Evolutionary conservation across 768 basidiomycete genomes (phyloP), one percentile per base, ranked within the genome.

Genomic region (Dacryopinax spathularia): DNA sequence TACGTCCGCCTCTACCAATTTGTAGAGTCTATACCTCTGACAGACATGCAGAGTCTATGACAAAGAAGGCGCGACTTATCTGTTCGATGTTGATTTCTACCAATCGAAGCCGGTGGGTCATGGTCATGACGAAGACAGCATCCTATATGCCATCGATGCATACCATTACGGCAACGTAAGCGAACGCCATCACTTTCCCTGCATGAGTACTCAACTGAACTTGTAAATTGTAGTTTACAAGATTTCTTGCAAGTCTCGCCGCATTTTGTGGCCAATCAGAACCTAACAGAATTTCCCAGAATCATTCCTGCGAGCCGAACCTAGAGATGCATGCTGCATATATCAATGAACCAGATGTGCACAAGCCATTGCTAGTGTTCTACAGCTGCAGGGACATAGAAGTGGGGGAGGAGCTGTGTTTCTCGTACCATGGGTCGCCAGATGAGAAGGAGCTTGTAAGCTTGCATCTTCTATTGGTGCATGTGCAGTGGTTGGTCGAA

Each of bases 281-380:
- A 48, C 25, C 33, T 25, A 13, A 29, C 59, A 35, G 68, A 44
- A 63, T 29, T 27, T 31, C 1, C 65, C 48, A 93, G 91, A 96
- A 95, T 67, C 91, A 96, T 68, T 91, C 88, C 18, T 95, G 93
- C 69, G 86, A 91, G 63, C 92, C 92, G 0, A 96, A 95, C 70
- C 85, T 86, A 66, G 71, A 71, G 4, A 79, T 92, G 22, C 79
- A 79, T n/a, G 78, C 88, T 0, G 85, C 82, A 44, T 89, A 92
- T 68, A 84, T 89, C 73, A 86, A 91, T 67, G 90, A 91, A 61
- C 79, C 81, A 13, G 82, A 89, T 67, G 69, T 86, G 16, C 76
- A 83, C 12, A 89, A 87, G 69, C 88, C 89, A 0, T 71, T 86
- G 13, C 70, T 91, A 7, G 76, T 82, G 0, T 75, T 90, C 12